Evolutionary conservation across 345 rosid genomes (phyloP), one percentile per base, ranked within the genome.

Genomic region (Cochlearia excelsa): DNA sequence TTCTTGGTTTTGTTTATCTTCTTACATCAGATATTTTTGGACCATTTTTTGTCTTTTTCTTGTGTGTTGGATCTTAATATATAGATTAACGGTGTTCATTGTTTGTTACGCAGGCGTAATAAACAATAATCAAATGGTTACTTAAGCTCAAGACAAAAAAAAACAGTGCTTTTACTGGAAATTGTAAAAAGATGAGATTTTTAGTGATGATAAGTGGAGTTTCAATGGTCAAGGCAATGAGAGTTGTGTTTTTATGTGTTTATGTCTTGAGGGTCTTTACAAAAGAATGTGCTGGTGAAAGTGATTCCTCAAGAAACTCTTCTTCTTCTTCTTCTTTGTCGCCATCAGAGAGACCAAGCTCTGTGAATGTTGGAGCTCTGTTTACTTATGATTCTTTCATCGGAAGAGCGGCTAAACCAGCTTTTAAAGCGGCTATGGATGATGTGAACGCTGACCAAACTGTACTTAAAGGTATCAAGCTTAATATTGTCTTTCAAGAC

Each of bases 401-500:
- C n/a, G 95, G 97, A 40, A 75, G 74, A 71, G 95, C 95, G 6
- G 90, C 82, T 31, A 60, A 35, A 59, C 94, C 90, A 1, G 95
- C 91, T 7, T 43, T 89, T 65, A 35, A 27, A 46, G 94, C 92
- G 56, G 97, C 97, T 1, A 65, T 89, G 52, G 81, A 74, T 51
- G 97, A 83, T 55, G 91, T 89, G 27, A 89, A 93, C 64, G 68
- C 87, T 59, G 82, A 85, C 66, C 74, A 84, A 40, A 74, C 48
- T 44, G 47, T 87, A 65, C 97, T 93, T 40, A 65, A 75, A 1
- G 83, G 82, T 4, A 73, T 60, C 2, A 74, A 77, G 54, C 59
- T 93, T 75, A 83, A 79, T 10, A 59, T 80, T 3, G 35, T 80
- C 49, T 40, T 74, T 50, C 81, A 66, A 8, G 86, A 89, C 65